These are phyloP conservation scores for Telfairia occidentalis DNA, from an alignment of 331 rosid genomes.

Conservation along the genomic window DNA sequence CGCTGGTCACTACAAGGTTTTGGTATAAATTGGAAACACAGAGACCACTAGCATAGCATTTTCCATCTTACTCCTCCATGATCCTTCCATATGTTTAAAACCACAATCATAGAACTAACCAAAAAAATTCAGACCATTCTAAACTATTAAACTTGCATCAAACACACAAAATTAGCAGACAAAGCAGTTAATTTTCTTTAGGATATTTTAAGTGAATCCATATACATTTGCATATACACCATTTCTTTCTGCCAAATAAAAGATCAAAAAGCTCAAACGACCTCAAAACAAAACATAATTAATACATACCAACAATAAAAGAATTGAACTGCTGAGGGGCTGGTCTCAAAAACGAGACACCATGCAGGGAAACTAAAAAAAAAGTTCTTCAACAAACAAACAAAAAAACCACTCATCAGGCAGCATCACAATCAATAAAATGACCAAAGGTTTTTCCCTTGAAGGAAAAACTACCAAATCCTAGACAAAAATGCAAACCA, in stretches of 20 bases:
- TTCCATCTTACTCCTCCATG: neutral
- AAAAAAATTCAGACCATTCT: neutral
- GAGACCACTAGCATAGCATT: neutral
- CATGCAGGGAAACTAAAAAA: slow-evolving; percentile 14
- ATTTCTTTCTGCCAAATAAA: neutral
- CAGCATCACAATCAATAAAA: slow-evolving; percentile 52
- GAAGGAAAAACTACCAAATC: slow-evolving; percentile 21
- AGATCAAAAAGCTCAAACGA: neutral
- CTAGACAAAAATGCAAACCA: slow-evolving; percentile 6
- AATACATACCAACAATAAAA: slow-evolving; percentile 13
- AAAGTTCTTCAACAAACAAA: neutral
- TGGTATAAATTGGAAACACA: too few species aligned
- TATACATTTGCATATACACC: slow-evolving; percentile 6
- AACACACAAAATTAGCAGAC: neutral
- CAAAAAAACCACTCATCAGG: slow-evolving; percentile 48
- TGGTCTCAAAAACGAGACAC: slow-evolving; percentile 28
- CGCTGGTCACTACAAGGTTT: too few species aligned
- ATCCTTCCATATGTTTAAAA: neutral
- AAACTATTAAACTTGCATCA: neutral
- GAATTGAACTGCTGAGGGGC: slow-evolving; percentile 22
- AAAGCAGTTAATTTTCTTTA: neutral
- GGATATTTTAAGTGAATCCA: neutral
- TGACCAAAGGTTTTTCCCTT: slow-evolving; percentile 39
- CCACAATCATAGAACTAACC: neutral
- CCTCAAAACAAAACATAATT: slow-evolving; percentile 31